Evolutionary conservation across 2,329 filamentous ascomycete species (phyloP).

Genomic region (Alternaria burnsii): DNA sequence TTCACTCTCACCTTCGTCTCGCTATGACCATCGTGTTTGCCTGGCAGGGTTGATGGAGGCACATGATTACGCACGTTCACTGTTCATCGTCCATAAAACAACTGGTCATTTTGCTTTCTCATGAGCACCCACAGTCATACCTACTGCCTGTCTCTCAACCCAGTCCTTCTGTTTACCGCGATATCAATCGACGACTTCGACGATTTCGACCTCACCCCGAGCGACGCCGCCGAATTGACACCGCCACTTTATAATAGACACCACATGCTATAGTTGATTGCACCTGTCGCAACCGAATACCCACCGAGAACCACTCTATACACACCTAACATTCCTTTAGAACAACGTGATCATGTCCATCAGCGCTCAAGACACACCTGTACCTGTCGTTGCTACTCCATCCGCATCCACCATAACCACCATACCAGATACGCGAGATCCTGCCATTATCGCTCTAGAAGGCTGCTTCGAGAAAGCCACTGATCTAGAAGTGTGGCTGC

Average conservation of each 20-base stretch:
- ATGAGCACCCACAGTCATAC: neutral
- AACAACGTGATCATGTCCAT: neutral
- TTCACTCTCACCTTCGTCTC: neutral
- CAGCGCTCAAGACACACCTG: neutral
- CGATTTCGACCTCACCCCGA: neutral
- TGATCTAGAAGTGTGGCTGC: constrained; percentile 12
- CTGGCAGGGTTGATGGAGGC: neutral
- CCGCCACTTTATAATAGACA: neutral
- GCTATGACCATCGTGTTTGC: neutral
- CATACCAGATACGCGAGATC: neutral
- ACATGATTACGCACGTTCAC: neutral
- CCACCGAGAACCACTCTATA: neutral
- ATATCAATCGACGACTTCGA: neutral
- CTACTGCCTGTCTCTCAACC: neutral
- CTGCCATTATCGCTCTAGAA: neutral
- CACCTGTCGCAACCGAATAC: neutral
- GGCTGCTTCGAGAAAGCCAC: constrained; percentile 2
- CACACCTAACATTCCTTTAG: neutral
- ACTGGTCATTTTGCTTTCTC: neutral
- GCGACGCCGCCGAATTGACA: neutral
- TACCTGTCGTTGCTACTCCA: neutral
- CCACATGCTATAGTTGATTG: neutral
- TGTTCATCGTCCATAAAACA: neutral
- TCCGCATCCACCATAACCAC: neutral
- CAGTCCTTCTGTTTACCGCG: neutral